Conservation (phyloP, 441 rosid species). For the Geranium incanum region DNA sequence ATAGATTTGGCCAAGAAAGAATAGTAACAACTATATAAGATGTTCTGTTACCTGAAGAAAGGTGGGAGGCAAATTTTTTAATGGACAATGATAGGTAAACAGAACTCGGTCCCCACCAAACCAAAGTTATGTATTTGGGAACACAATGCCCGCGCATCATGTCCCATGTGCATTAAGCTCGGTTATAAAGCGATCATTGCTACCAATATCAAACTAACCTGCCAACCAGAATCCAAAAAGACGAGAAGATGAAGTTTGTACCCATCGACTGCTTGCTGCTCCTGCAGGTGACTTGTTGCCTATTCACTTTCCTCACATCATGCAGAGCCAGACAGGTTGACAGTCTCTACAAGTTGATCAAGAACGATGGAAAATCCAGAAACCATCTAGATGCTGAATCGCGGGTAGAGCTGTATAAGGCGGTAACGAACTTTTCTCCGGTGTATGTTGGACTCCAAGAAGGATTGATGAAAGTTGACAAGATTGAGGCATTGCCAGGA, state of each 20-base stretch:
- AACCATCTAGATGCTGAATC: conserved; percentile 20
- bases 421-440: neutral
- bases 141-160: neutral
- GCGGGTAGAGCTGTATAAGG: conserved; percentile 15
- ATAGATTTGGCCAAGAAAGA: no score
- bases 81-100: neutral
- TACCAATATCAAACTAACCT: neutral
- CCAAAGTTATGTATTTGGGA: neutral
- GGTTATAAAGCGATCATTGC: neutral
- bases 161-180: no score
- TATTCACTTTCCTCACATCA: neutral
- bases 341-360: conserved; percentile 26
- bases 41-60: neutral
- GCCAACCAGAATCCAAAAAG: neutral
- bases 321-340: conserved; percentile 28
- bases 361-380: conserved; percentile 21
- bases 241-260: neutral
- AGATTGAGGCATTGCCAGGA: conserved; percentile 31
- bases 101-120: neutral
- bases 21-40: no score
- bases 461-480: conserved; percentile 27
- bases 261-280: neutral
- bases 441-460: conserved; percentile 22
- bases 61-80: neutral
- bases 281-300: neutral